Percentiles rank a stretch among this genome's conserved stretches.
Evolutionary conservation across 2,329 filamentous ascomycete species (phyloP).

Genomic region (Coniochaeta sp.): DNA sequence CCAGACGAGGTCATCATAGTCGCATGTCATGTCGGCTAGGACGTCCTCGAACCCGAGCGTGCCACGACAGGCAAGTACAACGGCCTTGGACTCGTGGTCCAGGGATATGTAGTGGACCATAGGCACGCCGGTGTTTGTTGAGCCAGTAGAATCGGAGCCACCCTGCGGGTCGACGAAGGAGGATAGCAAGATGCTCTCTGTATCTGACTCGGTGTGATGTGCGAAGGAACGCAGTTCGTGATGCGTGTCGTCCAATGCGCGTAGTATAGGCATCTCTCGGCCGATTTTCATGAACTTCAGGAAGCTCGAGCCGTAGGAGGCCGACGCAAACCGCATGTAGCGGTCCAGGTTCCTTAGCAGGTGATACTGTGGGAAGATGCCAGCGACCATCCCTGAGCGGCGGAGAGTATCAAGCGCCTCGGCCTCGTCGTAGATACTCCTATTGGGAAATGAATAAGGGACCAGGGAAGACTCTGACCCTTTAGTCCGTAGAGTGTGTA

Average conservation of each 20-base stretch:
- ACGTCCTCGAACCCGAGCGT: constrained; percentile 70
- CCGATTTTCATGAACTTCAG: constrained; percentile 56
- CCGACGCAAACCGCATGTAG: constrained; percentile 61
- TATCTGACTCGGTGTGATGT: constrained; percentile 51
- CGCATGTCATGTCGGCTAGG: constrained; percentile 66
- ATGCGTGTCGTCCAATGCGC: constrained; percentile 42
- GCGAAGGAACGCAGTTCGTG: constrained; percentile 57
- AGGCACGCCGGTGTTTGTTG: constrained; percentile 59
- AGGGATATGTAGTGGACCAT: constrained; percentile 68
- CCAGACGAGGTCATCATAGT: constrained; percentile 61
- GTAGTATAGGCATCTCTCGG: constrained; percentile 37
- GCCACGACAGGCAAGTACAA: constrained; percentile 66
- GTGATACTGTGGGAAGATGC: constrained; percentile 53
- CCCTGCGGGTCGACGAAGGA: constrained; percentile 66
- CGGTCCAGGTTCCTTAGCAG: constrained; percentile 55
- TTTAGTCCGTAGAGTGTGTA: constrained; percentile 54
- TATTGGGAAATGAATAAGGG: constrained; percentile 40
- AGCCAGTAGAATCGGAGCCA: constrained; percentile 57
- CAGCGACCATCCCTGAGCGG: constrained; percentile 46
- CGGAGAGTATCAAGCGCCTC: constrained; percentile 42
- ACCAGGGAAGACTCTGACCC: constrained; percentile 48
- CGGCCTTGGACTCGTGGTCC: constrained; percentile 64
- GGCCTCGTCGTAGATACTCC: constrained; percentile 40
- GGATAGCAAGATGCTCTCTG: constrained; percentile 55
- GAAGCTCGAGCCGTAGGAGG: constrained; percentile 58